Percentiles rank a stretch among this genome's conserved stretches.
phyloP scores from a whole-genome alignment of 306 rosid species.

The Vachellia collinsii region DNA sequence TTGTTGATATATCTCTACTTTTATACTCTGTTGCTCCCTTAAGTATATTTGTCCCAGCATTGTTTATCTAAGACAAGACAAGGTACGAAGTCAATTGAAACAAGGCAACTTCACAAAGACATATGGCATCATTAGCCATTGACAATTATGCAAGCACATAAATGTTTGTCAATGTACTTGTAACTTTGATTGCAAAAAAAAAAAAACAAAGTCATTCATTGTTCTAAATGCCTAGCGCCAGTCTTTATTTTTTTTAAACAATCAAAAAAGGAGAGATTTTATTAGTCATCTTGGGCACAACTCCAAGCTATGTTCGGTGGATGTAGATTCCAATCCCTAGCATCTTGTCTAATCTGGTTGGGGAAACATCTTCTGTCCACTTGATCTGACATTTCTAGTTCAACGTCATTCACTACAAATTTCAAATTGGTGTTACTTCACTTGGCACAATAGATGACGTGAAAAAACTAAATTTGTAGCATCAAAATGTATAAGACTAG shows the following conservation, averaged over 20 bases:
- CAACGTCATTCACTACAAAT: too few species aligned
- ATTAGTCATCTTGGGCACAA: too few species aligned
- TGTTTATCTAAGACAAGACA: background rate
- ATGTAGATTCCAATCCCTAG: background rate
- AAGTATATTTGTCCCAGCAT: background rate
- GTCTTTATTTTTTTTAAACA: too few species aligned
- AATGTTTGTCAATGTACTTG: background rate
- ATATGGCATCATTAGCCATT: background rate
- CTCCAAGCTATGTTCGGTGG: background rate
- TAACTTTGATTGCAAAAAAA: too few species aligned
- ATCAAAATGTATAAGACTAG: too few species aligned
- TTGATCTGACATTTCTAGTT: too few species aligned
- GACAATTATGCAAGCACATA: background rate
- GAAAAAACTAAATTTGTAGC: too few species aligned
- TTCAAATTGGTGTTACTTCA: too few species aligned
- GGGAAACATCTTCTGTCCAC: too few species aligned
- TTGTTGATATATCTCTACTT: background rate
- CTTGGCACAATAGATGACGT: too few species aligned
- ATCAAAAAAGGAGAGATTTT: too few species aligned
- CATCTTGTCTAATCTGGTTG: too few species aligned
- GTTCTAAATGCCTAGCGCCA: background rate
- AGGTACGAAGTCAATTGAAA: background rate
- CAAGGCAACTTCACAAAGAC: background rate
- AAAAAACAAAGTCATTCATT: background rate
- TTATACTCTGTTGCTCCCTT: background rate